Percentiles rank a stretch among this genome's conserved stretches.
Conservation (phyloP, 2,329 filamentous ascomycete species). For the Trichoderma afroharzianum region DNA sequence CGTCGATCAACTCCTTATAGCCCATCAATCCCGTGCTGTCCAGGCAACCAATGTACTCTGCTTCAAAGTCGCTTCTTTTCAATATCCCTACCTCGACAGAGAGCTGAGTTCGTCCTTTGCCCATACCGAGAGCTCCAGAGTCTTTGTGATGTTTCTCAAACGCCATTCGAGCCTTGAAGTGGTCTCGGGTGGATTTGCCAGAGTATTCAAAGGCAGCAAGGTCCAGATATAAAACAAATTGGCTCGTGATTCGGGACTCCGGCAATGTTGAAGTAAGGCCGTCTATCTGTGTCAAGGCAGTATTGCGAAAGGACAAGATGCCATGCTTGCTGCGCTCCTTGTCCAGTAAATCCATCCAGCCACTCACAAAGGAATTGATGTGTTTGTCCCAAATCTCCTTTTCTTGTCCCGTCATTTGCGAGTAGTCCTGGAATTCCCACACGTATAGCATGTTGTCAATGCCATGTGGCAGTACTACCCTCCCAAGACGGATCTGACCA, state of each 20-base stretch:
- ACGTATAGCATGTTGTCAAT: neutral
- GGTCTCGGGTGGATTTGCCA: neutral
- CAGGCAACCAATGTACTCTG: neutral
- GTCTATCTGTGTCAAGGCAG: neutral
- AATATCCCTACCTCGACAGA: neutral
- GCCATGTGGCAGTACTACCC: neutral
- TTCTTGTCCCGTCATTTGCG: neutral
- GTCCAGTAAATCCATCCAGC: neutral
- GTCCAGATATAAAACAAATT: neutral
- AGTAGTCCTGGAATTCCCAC: neutral
- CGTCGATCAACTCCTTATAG: neutral
- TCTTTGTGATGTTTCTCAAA: neutral
- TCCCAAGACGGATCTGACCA: neutral
- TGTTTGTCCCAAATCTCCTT: neutral
- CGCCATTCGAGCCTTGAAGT: neutral
- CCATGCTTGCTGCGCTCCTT: constrained; percentile 1
- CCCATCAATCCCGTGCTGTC: neutral
- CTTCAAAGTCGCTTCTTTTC: neutral
- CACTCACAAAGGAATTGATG: neutral
- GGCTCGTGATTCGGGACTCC: neutral
- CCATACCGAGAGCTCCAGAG: neutral
- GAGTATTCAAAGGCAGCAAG: neutral
- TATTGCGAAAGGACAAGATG: neutral
- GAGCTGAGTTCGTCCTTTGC: neutral
- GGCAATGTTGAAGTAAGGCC: neutral